Percentiles rank a stretch among this genome's conserved stretches.
Conservation (phyloP, 169 alveolate species). For the Eimeria falciformis region DNA sequence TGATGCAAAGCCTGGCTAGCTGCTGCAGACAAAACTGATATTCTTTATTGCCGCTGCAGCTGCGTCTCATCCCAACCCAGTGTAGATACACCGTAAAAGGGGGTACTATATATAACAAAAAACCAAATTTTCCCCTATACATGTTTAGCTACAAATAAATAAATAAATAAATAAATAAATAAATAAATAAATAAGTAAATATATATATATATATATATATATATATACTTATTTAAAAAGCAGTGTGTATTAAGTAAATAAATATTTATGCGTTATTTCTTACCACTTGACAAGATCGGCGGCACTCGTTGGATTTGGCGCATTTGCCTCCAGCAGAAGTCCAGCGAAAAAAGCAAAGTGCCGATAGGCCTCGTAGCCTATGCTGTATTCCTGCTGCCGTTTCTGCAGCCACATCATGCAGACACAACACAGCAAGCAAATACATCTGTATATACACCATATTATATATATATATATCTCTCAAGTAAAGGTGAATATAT, state of each 20-base stretch:
- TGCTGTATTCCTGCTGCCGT: slow-evolving; percentile 63
- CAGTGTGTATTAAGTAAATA: neutral
- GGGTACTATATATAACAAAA: too few species aligned
- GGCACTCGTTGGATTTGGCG: slow-evolving; percentile 43
- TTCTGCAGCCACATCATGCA: slow-evolving; percentile 26
- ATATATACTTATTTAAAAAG: neutral
- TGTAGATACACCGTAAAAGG: too few species aligned
- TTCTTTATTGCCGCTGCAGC: too few species aligned
- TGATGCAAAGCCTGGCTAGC: too few species aligned
- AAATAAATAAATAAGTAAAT: too few species aligned
- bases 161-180: too few species aligned
- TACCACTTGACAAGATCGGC: slow-evolving; percentile 58
- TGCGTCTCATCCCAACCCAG: too few species aligned
- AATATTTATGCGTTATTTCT: neutral
- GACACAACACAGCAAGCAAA: neutral
- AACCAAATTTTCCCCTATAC: too few species aligned
- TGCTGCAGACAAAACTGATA: too few species aligned
- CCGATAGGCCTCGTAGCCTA: slow-evolving; percentile 63
- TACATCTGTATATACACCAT: neutral
- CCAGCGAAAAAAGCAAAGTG: slow-evolving; percentile 68
- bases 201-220: neutral
- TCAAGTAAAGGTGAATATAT: neutral
- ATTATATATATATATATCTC: too few species aligned
- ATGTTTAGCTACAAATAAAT: too few species aligned
- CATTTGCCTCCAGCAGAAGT: slow-evolving; percentile 16